Base-by-base conservation (phyloP, 2,329 filamentous ascomycete species). In the Apiospora phragmitis region DNA sequence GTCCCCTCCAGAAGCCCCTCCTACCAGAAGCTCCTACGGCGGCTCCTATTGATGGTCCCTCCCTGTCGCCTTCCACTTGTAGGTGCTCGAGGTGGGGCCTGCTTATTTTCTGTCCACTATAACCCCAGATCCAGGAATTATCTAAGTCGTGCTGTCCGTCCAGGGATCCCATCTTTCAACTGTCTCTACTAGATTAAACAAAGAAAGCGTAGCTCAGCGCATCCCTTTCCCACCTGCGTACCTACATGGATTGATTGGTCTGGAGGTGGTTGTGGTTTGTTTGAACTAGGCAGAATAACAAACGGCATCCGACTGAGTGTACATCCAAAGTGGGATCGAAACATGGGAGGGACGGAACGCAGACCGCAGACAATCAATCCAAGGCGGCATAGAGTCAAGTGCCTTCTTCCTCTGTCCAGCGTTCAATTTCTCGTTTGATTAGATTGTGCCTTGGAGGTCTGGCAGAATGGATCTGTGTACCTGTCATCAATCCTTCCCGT, bases 361-460 rank as follows among this genome's bases (percentile, higher is more conserved):
- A 35, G 29, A 35, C 51, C 51, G 29, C 51, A 35, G 29, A 4
- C 51, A 59, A 35, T 59, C 29, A 59, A n/a, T 35, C 16, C 29
- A 35, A 59, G 7, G 18, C 51, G n/a, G 29, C n/a, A 35, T 29
- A 59, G 8, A n/a, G 32, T n/a, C 32, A 24, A 35, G 9, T 14
- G 32, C 21, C 7, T 18, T 59, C 18, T n/a, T 35, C 32, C 21
- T 62, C 21, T 9, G 32, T 62, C 38, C 55, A 32, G 55, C 3
- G 55, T 62, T n/a, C 55, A 62, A 62, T 62, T n/a, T 62, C 49
- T 29, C 7, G 49, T 55, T 55, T 55, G 49, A 55, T 55, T 55
- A 55, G 12, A 55, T 7, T 55, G 49, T 55, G 49, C 26, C 49
- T 32, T 14, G 49, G 26, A 55, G 49, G 26, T 55, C 29, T 29